phyloP scores from a whole-genome alignment of 129 eudicot genomes.

The Chrysanthemum makinoi region DNA sequence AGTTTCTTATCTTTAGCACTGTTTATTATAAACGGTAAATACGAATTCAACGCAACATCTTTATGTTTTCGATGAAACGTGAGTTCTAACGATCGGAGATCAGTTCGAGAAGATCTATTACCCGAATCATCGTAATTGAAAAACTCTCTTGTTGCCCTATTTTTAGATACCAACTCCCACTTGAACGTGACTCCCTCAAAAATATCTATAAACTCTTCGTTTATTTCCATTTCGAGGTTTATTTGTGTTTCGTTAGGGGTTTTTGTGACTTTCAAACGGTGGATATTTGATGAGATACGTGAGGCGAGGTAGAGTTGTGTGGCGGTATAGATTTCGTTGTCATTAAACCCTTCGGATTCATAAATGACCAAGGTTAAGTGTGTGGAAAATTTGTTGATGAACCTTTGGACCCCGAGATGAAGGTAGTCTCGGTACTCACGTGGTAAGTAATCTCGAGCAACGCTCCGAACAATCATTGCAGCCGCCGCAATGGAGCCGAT shows the following conservation, averaged over 20 bases:
- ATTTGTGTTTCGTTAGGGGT: constrained; percentile 34
- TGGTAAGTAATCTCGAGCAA: constrained; percentile 16
- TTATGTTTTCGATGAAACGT: constrained; percentile 36
- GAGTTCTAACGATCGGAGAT: constrained; percentile 30
- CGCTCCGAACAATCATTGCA: constrained; percentile 9
- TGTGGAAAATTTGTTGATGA: constrained; percentile 30
- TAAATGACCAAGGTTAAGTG: constrained; percentile 47
- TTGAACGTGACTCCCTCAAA: constrained; percentile 20
- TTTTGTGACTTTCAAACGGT: constrained; percentile 45
- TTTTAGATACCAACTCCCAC: constrained; percentile 41
- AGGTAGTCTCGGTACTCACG: constrained; percentile 26
- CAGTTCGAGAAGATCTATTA: neutral
- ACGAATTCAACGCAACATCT: constrained; percentile 35
- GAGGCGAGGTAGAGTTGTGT: constrained; percentile 58
- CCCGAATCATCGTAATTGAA: neutral
- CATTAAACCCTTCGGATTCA: constrained; percentile 39
- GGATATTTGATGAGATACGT: constrained; percentile 38
- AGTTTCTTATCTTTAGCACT: constrained; percentile 37
- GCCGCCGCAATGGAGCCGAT: constrained; percentile 18
- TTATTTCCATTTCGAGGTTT: constrained; percentile 35
- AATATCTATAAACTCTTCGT: constrained; percentile 32
- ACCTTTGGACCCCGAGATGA: constrained; percentile 24
- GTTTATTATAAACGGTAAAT: constrained; percentile 40
- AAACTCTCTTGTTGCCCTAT: constrained; percentile 18
- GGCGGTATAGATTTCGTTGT: constrained; percentile 56